Evolutionary conservation across 2,329 filamentous ascomycete species (phyloP), one percentile per base, ranked within the genome.

Genomic region (Colletotrichum sidae): DNA sequence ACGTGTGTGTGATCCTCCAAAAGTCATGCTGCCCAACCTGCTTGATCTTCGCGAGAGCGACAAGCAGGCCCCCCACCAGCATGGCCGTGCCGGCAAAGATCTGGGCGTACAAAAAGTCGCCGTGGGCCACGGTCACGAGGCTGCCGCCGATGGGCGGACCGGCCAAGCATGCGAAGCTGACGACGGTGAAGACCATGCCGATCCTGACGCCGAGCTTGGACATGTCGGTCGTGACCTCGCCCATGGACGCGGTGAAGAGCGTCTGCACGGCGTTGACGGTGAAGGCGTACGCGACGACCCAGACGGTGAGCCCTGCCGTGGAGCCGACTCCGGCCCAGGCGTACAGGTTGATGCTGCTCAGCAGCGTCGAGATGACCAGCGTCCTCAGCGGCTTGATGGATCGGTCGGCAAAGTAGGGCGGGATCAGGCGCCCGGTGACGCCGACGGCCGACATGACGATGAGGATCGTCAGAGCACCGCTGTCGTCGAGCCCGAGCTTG

Each of bases 131-230:
- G 4, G 38, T 74, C 39, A 87, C 80, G 9, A 87, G 77, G 1
- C 80, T 80, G 0, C 79, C 79, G 0, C 79, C 79, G 17, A 81
- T 73, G 0, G 79, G 79, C 4, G 78, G 77, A 0, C 79, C 79
- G 0, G 79, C 79, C 12, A 81, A 56, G 0, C 77, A 74, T 1
- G 77, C 77, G 49, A 80, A 71, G 0, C 78, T 79, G 7, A 73
- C 70, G 6, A 81, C 73, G 47, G 70, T 75, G 10, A 81, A 81
- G 1, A 75, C 77, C 79, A 81, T 81, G 8, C 79, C 79, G 12
- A 81, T 70, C 33, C 79, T 70, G 2, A 79, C 79, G 0, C 79
- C 79, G 1, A 79, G 72, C 2, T 71, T 79, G 34, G 80, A 75
- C 7, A 81, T 73, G 6, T 73, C 69, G 12, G 73, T 73, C 0